Percentiles rank a stretch among this genome's conserved stretches.
Conservation (phyloP, 306 rosid species). For the Trifolium pratense region DNA sequence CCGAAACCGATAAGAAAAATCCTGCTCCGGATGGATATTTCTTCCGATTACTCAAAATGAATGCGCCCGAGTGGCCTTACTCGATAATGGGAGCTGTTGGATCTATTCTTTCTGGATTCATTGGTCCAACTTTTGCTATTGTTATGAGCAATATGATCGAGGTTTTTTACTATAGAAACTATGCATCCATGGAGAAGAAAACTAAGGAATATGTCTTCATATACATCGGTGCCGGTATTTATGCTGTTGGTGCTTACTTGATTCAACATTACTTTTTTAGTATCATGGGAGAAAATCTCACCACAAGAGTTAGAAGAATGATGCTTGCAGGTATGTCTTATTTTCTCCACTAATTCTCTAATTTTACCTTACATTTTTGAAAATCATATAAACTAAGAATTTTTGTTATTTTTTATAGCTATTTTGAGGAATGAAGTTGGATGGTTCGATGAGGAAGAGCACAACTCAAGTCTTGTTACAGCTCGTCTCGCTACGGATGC, state of each 20-base stretch:
- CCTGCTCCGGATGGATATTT: constrained; percentile 90
- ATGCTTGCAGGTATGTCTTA: constrained; percentile 91
- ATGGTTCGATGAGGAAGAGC: constrained; percentile 98
- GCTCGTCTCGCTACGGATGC: constrained; percentile 93
- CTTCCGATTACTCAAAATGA: constrained; percentile 75
- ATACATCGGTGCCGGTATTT: constrained; percentile 92
- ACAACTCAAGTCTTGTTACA: constrained; percentile 91
- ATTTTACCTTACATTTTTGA: too few relatives aligned
- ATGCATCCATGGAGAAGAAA: constrained; percentile 89
- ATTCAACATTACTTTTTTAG: constrained; percentile 98
- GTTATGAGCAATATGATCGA: constrained; percentile 99
- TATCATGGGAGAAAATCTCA: constrained; percentile 98
- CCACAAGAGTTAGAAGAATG: constrained; percentile 99
- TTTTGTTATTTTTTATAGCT: constrained; percentile 47
- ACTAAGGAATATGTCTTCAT: constrained; percentile 93
- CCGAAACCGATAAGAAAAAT: constrained; percentile 83
- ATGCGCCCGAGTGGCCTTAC: constrained; percentile 99
- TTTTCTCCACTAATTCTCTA: too few relatives aligned
- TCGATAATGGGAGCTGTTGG: constrained; percentile 97
- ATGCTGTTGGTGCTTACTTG: constrained; percentile 92
- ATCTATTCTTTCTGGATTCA: constrained; percentile 88
- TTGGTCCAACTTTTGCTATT: constrained; percentile 96
- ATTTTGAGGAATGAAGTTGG: constrained; percentile 97
- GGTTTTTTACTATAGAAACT: constrained; percentile 78
- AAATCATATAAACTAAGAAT: background rate